A percentile compares a stretch with the other conserved stretches of the same genome.
Conservation (phyloP, 345 rosid species). For the Syzygium aqueum region DNA sequence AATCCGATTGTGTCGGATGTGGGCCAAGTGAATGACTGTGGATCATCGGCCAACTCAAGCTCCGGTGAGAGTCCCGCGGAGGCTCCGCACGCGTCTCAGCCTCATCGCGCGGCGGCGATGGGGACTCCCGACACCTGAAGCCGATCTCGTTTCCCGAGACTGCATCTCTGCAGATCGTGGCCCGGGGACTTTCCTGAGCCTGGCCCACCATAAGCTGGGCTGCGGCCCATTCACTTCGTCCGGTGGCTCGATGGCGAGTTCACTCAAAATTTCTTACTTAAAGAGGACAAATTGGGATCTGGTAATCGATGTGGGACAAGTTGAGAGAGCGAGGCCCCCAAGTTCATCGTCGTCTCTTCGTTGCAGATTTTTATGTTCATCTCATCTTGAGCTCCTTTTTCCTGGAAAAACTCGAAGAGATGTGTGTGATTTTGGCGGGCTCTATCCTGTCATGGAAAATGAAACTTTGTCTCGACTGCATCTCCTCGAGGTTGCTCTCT, state of each 20-base stretch:
- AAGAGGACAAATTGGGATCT: not conserved
- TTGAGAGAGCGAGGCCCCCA: too few relatives aligned
- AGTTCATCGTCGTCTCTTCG: not conserved
- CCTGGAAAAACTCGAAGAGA: not conserved
- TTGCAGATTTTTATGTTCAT: not conserved
- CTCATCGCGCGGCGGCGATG: not conserved
- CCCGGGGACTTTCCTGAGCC: constrained; percentile 7
- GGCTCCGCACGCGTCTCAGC: constrained; percentile 15
- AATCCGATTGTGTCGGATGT: not conserved
- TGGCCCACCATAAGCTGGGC: accelerated
- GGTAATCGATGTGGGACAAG: accelerated
- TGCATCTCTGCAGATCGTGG: not conserved
- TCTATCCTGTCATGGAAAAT: not conserved
- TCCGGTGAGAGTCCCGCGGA: not conserved
- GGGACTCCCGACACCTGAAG: not conserved
- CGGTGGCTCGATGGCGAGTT: accelerated
- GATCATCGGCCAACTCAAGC: not conserved
- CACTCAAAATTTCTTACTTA: not conserved
- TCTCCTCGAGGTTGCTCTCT: not conserved
- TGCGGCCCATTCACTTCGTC: not conserved
- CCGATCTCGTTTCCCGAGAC: not conserved
- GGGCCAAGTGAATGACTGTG: constrained; percentile 5
- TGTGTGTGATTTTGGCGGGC: not conserved
- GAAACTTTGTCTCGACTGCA: not conserved
- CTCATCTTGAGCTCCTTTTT: not conserved